Evolutionary conservation across 345 rosid species (phyloP).

Genomic region (Moricandia moricandioides): DNA sequence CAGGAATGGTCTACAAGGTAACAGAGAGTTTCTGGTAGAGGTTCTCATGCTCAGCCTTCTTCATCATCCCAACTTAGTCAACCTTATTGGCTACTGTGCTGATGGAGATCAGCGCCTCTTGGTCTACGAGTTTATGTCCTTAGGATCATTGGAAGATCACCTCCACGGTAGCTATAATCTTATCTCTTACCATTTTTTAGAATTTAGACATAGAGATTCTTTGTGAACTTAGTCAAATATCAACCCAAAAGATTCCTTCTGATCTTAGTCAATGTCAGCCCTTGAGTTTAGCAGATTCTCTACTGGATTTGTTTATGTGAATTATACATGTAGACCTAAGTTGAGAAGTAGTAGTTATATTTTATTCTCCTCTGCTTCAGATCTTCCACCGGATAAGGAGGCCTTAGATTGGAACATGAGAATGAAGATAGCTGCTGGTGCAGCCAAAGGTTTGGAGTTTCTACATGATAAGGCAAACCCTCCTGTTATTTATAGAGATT

Average conservation of each 20-base stretch:
- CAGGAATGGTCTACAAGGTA: constrained; percentile 96
- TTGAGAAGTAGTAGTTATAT: constrained; percentile 23
- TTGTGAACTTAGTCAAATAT: constrained; percentile 16
- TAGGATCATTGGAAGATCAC: constrained; percentile 98
- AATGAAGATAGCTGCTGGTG: constrained; percentile 98
- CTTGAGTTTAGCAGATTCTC: constrained; percentile 23
- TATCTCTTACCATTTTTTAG: neutral
- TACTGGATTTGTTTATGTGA: constrained; percentile 8
- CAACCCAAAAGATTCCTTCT: constrained; percentile 8
- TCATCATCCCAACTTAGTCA: constrained; percentile 94
- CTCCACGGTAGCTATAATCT: constrained; percentile 88
- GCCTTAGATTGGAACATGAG: constrained; percentile 93
- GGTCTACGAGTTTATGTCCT: constrained; percentile 94
- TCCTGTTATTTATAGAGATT: constrained; percentile 94
- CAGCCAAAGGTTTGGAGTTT: constrained; percentile 93
- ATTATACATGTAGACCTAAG: constrained; percentile 9
- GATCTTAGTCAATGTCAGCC: constrained; percentile 34
- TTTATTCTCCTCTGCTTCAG: constrained; percentile 33
- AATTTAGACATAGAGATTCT: constrained; percentile 5
- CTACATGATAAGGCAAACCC: constrained; percentile 94
- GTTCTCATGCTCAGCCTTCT: constrained; percentile 99
- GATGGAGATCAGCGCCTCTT: constrained; percentile 99
- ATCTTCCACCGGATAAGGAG: constrained; percentile 90
- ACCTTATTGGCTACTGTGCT: constrained; percentile 95
- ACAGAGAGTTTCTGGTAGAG: constrained; percentile 95